A percentile compares a stretch with the other conserved stretches of the same genome.
These are phyloP conservation scores for Cyberlindnera mycetangii DNA, from an alignment of 805 yeast genomes.

Conservation along the genomic window DNA sequence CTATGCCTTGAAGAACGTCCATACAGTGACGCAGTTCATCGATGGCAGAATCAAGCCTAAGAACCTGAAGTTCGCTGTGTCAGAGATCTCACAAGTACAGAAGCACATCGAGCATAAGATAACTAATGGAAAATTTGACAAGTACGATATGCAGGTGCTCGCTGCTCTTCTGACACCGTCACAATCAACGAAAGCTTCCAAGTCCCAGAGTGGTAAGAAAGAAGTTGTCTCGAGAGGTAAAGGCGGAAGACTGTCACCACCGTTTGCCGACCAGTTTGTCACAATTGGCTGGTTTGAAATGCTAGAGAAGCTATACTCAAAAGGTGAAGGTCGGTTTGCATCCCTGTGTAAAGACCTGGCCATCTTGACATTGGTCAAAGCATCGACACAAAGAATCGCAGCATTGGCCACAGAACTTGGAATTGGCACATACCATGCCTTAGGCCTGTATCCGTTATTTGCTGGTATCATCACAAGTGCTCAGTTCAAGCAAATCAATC, in stretches of 20 bases:
- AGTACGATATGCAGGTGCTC: conserved; percentile 18
- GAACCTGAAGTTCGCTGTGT: conserved; percentile 29
- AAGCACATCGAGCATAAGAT: conserved; percentile 48
- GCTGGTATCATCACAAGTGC: conserved; percentile 51
- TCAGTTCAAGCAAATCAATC: conserved; percentile 43
- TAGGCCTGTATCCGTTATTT: conserved; percentile 51
- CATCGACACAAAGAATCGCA: conserved; percentile 23
- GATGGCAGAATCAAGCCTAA: conserved; percentile 43
- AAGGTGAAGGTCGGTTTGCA: conserved; percentile 53
- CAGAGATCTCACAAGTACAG: conserved; percentile 43
- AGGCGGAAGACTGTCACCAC: conserved; percentile 7
- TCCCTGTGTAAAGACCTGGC: conserved; percentile 44
- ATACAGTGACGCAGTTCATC: conserved; percentile 48
- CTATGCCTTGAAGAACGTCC: conserved; percentile 44
- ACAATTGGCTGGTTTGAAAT: conserved; percentile 53
- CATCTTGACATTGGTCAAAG: conserved; percentile 44
- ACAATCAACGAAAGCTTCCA: background rate
- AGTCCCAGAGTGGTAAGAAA: background rate
- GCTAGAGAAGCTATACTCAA: conserved; percentile 55
- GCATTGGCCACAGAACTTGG: conserved; percentile 44
- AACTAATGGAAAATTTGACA: conserved; percentile 25
- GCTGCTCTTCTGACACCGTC: conserved; percentile 12
- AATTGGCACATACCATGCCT: conserved; percentile 38
- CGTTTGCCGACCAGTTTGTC: conserved; percentile 56
- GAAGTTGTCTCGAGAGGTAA: background rate